Evolutionary conservation across 2,329 filamentous ascomycete species (phyloP).

Genomic region (Lasiodiplodia gonubiensis): DNA sequence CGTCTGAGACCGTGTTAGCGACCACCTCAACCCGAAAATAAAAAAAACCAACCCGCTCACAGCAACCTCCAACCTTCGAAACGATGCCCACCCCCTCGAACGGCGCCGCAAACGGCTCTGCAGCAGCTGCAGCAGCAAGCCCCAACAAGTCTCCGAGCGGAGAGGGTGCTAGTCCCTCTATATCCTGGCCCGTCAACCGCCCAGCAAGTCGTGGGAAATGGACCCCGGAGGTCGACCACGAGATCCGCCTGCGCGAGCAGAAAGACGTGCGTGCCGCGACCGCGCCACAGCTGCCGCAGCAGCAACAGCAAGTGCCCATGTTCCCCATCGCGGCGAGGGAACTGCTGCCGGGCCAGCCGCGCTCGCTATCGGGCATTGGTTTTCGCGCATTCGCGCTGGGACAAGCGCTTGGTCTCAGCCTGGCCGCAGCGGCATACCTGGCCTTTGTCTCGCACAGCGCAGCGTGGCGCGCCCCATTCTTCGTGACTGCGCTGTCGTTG

Average conservation of each 20-base stretch:
- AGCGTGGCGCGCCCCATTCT: constrained; percentile 67
- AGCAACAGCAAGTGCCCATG: not conserved
- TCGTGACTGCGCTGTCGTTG: constrained; percentile 69
- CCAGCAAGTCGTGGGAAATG: constrained; percentile 35
- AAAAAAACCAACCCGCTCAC: not conserved
- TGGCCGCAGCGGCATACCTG: constrained; percentile 38
- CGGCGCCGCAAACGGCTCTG: constrained; percentile 20
- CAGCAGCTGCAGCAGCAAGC: not conserved
- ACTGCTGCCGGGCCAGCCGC: constrained; percentile 50
- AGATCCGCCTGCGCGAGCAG: constrained; percentile 37
- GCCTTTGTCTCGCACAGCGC: constrained; percentile 43
- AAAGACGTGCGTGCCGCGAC: constrained; percentile 22
- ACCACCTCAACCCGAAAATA: not conserved
- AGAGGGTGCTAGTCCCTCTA: constrained; percentile 28
- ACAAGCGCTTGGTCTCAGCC: constrained; percentile 40
- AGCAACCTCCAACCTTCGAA: not conserved
- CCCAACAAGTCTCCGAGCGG: not conserved
- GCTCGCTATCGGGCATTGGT: constrained; percentile 55
- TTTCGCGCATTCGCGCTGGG: constrained; percentile 54
- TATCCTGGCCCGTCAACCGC: constrained; percentile 41
- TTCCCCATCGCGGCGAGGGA: constrained; percentile 32
- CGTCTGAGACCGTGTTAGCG: constrained; percentile 10
- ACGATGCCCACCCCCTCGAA: constrained; percentile 5
- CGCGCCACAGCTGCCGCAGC: constrained; percentile 29
- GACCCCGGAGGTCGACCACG: constrained; percentile 38